Conservation (phyloP, 371 early-diverging fungal genomes). For the Funneliformis caledonium region DNA sequence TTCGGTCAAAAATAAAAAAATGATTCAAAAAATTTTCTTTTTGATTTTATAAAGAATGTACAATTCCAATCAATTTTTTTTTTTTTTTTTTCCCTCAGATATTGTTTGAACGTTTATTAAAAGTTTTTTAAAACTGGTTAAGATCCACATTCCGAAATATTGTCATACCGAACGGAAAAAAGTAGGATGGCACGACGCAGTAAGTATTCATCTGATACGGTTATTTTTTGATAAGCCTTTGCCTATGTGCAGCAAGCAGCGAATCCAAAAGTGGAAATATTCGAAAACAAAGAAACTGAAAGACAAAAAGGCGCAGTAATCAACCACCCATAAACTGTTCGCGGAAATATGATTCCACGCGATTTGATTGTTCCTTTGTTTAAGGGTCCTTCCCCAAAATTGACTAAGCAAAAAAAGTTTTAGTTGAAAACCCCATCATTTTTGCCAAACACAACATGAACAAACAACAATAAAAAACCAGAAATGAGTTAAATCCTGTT, state of each 20-base stretch:
- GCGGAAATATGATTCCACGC: not conserved
- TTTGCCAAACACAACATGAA: not conserved
- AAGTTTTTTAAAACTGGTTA: too few relatives aligned
- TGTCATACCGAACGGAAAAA: too few relatives aligned
- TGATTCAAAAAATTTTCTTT: too few relatives aligned
- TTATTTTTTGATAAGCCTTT: not conserved
- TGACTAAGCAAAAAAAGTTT: too few relatives aligned
- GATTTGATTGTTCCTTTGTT: slow-evolving; percentile 3
- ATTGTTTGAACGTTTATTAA: too few relatives aligned
- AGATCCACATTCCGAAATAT: too few relatives aligned
- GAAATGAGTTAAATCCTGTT: slow-evolving; percentile 1
- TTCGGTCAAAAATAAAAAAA: too few relatives aligned
- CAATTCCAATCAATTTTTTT: too few relatives aligned
- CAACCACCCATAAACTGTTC: not conserved
- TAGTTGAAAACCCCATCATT: not conserved
- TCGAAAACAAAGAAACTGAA: not conserved
- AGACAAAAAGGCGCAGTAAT: not conserved
- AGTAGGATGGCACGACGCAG: too few relatives aligned
- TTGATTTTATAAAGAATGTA: too few relatives aligned
- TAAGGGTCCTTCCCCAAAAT: not conserved
- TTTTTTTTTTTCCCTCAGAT: too few relatives aligned
- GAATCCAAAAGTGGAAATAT: not conserved
- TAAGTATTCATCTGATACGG: too few relatives aligned
- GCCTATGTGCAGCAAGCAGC: not conserved
- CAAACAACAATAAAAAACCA: slow-evolving; percentile 5